Evolutionary conservation across 2,329 filamentous ascomycete genomes (phyloP), one percentile per base, ranked within the genome.

Genomic region (Neonectria coccinea): DNA sequence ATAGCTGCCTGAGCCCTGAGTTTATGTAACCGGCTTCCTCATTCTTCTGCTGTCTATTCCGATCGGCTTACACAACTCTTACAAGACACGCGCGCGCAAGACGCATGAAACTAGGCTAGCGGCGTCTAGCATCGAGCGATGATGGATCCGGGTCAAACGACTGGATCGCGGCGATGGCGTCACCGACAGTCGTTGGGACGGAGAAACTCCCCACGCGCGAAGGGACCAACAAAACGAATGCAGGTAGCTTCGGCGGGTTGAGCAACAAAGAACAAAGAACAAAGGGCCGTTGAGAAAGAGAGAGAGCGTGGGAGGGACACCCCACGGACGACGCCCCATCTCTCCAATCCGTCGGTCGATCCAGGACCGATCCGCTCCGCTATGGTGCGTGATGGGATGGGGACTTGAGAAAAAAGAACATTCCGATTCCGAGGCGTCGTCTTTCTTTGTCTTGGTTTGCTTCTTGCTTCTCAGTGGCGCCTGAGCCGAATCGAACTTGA

Each of bases 131-230:
- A 63, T 55, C 48, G 55, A 55, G 44, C 31, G 42, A 59, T 56
- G 56, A 64, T 59, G 25, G 50, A 52, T 55, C 44, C 56, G 47
- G 47, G 16, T 57, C 39, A 54, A 58, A 56, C 52, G 50, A 56
- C 33, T 25, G 16, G 44, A 60, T 57, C 56, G 48, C 51, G 65
- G 44, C 51, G 48, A 71, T 71, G 68, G 68, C 67, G 62, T 53
- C 56, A 62, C 64, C 59, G 62, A 70, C 69, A 64, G 56, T 56
- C 51, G 68, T 58, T 56, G 53, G 29, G 59, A 52, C 4, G 25
- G n/a, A 20, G 56, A 54, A 22, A 33, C 25, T 58, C 63, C 54
- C 59, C 56, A 56, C 58, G 33, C 14, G 22, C 54, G n/a, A 27
- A 7, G 33, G n/a, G 48, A 14, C 25, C 41, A 56, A 45, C 10